Base-by-base conservation (phyloP, 2,329 filamentous ascomycete species). In the Talaromyces sp. region DNA sequence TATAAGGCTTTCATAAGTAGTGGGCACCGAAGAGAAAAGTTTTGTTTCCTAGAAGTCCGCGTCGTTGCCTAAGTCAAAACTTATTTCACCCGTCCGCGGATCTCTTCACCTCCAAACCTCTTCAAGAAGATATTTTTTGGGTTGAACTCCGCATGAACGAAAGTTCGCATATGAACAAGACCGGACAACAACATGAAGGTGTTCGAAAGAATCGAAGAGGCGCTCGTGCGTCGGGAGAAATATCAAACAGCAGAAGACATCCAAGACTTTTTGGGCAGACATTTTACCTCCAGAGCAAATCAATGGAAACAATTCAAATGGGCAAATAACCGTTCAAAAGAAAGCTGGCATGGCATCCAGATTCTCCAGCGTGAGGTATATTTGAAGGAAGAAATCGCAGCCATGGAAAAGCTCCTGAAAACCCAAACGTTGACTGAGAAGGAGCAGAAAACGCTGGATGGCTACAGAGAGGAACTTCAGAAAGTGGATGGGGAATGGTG, bases 311-410 rank as follows among this genome's bases (percentile, higher is more conserved):
- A 45, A 33, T 6, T 31, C 27, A 31, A 31, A 31, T 31, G 27
- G 27, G 7, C 3, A 7, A 31, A 31, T 31, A 7, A 31, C 27
- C 27, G 27, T 31, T 31, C 4, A 31, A 19, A 24, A 13, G 41
- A 27, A 39, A 3, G n/a, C 3, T 14, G 33, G 22, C 8, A 45
- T 24, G 14, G 41, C 56, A 9, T 8, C 6, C 41, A 1, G 5
- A 43, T 64, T 41, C 19, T 43, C 6, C 43, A 64, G 58, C 62
- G 54, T 8, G 62, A 64, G 52, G 39, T 54, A 13, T 64, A 60
- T 19, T 13, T 64, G 2, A 64, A 16, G 16, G 43, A 64, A 35
- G 56, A 64, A 24, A 22, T 24, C 9, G 31, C 39, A 0, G 52
- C 43, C 2, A 22, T 37, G 27, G 16, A 52, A 14, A 64, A 64